Evolutionary conservation across 371 early-diverging fungal species (phyloP).

Genomic region (Mucor sp.): DNA sequence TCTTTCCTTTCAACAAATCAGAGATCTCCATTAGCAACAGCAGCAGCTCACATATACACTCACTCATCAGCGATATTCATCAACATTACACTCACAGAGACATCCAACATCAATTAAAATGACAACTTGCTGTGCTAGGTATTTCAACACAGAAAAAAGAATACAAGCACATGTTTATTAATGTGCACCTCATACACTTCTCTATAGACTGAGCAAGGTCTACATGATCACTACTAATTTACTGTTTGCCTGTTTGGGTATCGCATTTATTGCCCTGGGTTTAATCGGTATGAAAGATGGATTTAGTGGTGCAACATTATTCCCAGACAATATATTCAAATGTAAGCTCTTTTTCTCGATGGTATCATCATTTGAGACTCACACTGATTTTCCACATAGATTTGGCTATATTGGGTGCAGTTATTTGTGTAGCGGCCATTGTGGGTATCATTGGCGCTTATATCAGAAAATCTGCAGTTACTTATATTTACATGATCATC

Average conservation of each 20-base stretch:
- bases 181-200: neutral
- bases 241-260: conserved; percentile 44
- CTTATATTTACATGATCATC: conserved; percentile 40
- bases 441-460: conserved; percentile 41
- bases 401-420: conserved; percentile 40
- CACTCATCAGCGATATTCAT: neutral
- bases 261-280: conserved; percentile 48
- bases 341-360: conserved; percentile 23
- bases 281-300: conserved; percentile 39
- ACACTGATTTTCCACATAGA: conserved; percentile 14
- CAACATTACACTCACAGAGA: neutral
- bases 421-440: conserved; percentile 42
- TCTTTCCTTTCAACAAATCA: neutral
- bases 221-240: conserved; percentile 49
- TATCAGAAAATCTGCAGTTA: conserved; percentile 28
- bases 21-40: no score
- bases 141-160: neutral
- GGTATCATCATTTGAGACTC: neutral
- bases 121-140: conserved; percentile 42
- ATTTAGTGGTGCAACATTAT: conserved; percentile 41
- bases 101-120: conserved; percentile 11
- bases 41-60: neutral
- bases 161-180: neutral
- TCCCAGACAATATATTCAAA: conserved; percentile 39
- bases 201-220: conserved; percentile 45